Conservation (phyloP, 495 filamentous ascomycete species). For the Evernia prunastri region DNA sequence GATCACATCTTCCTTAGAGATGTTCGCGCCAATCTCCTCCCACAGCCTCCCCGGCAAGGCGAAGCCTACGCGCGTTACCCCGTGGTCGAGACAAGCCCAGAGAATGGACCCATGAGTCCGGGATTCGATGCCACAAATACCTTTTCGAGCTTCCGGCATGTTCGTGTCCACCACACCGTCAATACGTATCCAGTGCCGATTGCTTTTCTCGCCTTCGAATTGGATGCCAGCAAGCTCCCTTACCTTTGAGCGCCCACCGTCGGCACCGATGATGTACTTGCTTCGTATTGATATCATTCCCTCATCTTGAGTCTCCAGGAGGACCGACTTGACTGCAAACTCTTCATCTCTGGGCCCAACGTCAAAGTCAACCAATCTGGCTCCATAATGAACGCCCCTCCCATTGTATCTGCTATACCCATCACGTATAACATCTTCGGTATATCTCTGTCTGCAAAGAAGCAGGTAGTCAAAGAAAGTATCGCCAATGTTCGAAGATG, state of each 20-base stretch:
- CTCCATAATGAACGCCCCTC: slow-evolving; percentile 7
- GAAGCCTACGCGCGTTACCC: slow-evolving; percentile 46
- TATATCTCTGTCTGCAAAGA: slow-evolving; percentile 38
- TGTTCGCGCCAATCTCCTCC: slow-evolving; percentile 33
- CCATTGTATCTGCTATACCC: slow-evolving; percentile 28
- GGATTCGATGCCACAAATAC: slow-evolving; percentile 43
- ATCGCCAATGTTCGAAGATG: slow-evolving; percentile 34
- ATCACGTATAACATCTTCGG: slow-evolving; percentile 37
- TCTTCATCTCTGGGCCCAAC: neutral
- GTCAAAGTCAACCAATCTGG: slow-evolving; percentile 3
- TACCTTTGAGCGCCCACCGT: slow-evolving; percentile 43
- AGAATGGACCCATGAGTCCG: slow-evolving; percentile 47
- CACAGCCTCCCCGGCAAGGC: slow-evolving; percentile 43
- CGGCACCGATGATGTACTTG: slow-evolving; percentile 44
- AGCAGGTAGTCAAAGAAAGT: slow-evolving; percentile 40
- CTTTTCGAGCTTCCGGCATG: slow-evolving; percentile 42
- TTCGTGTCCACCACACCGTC: slow-evolving; percentile 44
- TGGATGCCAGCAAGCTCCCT: slow-evolving; percentile 36
- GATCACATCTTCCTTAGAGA: slow-evolving; percentile 29
- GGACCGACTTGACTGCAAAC: neutral
- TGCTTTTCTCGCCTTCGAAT: slow-evolving; percentile 40
- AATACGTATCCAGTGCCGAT: slow-evolving; percentile 45
- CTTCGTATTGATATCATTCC: slow-evolving; percentile 19
- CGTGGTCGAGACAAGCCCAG: slow-evolving; percentile 46
- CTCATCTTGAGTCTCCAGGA: neutral